Base-by-base conservation (phyloP, 73 alveolate genomes). In the Paramecium sexaurelia region DNA sequence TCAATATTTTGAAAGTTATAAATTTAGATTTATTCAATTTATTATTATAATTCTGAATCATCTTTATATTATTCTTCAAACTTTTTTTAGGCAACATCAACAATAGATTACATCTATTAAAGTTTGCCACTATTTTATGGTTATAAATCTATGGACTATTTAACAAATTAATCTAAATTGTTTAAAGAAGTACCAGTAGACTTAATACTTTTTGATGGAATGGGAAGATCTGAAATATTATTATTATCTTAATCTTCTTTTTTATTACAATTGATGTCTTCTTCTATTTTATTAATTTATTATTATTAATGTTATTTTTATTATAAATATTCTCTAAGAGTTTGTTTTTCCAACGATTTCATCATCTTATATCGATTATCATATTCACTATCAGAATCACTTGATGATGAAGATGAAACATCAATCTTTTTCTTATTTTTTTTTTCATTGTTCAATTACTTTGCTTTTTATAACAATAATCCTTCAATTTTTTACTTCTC, bases 341-440 rank as follows among this genome's bases (percentile, higher is more conserved):
- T 29, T 37, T 75, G 11, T 19, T 37, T 75, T 22, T 75, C 89
- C 20, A 75, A 43, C 7, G 19, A 37, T 19, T 75, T 75, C 45
- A 75, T 17, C 45, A 27, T 24, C 26, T 75, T 75, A 39, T 17
- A 75, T 20, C 89, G 11, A 9, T 75, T 40, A 40, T 87, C 61
- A 87, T 68, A 37, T 67, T 87, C 85, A 69, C 85, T 19, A 56
- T 87, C 75, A 55, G 88, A 36, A 36, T 68, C 90, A 87, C 87
- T 29, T 37, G 90, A 75, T 11, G 82, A 27, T 36, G 85, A 67
- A 36, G 37, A 33, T 33, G 78, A 84, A 13, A 29, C 69, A 22
- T 45, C 43, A 4, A 37, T 68, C 55, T 69, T 61, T 19, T 87
- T 82, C 55, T 86, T 75, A 36, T 61, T 86, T 5, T 56, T 39